Evolutionary conservation across 768 basidiomycete species (phyloP), one percentile per base, ranked within the genome.

Genomic region (Tylopilus intermedius): DNA sequence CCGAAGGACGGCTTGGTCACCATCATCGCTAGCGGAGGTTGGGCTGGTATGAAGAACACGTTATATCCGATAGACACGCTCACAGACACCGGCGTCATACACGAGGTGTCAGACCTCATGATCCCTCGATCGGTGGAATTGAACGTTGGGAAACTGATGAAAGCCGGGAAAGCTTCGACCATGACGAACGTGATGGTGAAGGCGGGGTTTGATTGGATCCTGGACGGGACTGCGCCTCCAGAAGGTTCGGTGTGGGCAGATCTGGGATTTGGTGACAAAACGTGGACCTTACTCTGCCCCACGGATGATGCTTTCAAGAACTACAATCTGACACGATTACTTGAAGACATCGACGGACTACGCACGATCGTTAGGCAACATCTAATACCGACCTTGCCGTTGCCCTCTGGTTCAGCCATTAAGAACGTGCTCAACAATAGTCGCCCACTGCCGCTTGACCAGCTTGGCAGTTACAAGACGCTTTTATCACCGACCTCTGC

Each of bases 241-340:
- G 80, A 83, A 59, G 85, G 75, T 49, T 85, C 86, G 9, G 72
- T 71, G 10, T 90, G 84, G 84, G 79, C 78, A 5, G 75, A 82
- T 14, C 63, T 67, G 51, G 76, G 71, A 42, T 61, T 78, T n/a
- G 63, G 66, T 18, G 76, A 74, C 24, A 70, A 68, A 8, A 84
- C 86, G 4, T 98, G 94, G 86, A 95, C 93, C 2, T 69, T 99
- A 4, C 76, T 99, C 21, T 94, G 90, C 59, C 96, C 96, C 3
- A 82, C 83, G 6, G 96, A 99, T 62, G 86, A 88, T 53, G 94
- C 95, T 0, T 96, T 98, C 78, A 86, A 92, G 65, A 73, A 79
- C 21, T 71, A 88, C 67, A 94, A 98, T 71, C 69, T 98, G 52
- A 93, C 93, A 0, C 67, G 71, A 53, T 68, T 93, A 22, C 84